phyloP scores from a whole-genome alignment of 148 eudicot genomes.

The Pouteria glomerata region DNA sequence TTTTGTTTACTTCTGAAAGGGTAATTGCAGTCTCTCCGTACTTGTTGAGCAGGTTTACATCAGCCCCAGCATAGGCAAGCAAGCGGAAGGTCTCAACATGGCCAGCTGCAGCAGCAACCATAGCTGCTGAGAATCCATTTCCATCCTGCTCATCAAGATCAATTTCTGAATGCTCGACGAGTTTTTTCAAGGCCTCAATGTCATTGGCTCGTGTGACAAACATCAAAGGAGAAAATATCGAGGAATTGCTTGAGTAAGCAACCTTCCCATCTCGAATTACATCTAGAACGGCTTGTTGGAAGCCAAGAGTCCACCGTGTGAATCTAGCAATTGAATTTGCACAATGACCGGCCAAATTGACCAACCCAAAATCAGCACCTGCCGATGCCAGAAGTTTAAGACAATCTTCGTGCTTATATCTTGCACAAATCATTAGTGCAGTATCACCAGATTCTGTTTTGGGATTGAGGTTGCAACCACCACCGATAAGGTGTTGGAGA shows the following conservation, averaged over 20 bases:
- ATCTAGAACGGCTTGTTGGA: conserved; percentile 48
- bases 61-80: conserved; percentile 52
- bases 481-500: conserved; percentile 32
- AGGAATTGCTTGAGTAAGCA: conserved; percentile 38
- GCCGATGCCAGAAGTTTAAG: conserved; percentile 47
- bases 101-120: conserved; percentile 51
- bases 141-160: conserved; percentile 48
- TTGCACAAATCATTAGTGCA: conserved; percentile 51
- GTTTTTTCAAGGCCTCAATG: conserved; percentile 37
- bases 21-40: conserved; percentile 31
- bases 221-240: conserved; percentile 34
- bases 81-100: conserved; percentile 50
- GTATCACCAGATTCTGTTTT: conserved; percentile 44
- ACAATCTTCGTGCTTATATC: conserved; percentile 51
- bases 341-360: conserved; percentile 28
- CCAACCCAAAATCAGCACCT: conserved; percentile 62
- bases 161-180: conserved; percentile 32
- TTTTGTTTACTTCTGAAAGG: conserved; percentile 25
- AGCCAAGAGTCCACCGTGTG: conserved; percentile 45
- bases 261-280: conserved; percentile 41
- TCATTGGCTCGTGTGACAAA: conserved; percentile 46
- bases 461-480: conserved; percentile 49
- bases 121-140: conserved; percentile 53
- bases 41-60: conserved; percentile 33
- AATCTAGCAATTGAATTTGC: conserved; percentile 41